Evolutionary conservation across 305 asterid species (phyloP).

Genomic region (Solanum hybrid): DNA sequence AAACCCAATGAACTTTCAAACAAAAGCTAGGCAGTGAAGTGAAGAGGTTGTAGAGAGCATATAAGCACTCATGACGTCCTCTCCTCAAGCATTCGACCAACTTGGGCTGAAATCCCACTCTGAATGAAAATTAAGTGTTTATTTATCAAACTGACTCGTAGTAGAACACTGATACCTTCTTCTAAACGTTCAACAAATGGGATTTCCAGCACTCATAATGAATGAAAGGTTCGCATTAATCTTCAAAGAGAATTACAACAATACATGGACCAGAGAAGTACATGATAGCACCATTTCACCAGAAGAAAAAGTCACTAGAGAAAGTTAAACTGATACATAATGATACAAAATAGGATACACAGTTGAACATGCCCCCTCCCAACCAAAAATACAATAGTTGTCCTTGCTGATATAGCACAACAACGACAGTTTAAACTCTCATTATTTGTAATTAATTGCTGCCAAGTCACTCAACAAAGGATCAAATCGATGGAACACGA

Average conservation of each 20-base stretch:
- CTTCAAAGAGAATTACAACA: too few species aligned
- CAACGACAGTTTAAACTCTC: background rate
- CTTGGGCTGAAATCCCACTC: background rate
- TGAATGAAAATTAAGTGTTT: too few species aligned
- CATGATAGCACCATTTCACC: background rate
- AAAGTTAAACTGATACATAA: background rate
- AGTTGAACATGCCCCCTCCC: background rate
- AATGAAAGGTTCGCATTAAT: too few species aligned
- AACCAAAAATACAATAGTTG: background rate
- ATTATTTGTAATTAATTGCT: background rate
- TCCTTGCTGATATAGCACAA: background rate
- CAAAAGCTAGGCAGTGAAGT: background rate
- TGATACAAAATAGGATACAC: background rate
- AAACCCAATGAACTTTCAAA: background rate
- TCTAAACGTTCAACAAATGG: too few species aligned
- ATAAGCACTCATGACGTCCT: background rate
- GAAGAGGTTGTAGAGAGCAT: too few species aligned
- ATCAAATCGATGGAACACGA: background rate
- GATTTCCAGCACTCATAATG: too few species aligned
- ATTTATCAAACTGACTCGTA: too few species aligned
- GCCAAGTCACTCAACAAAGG: background rate
- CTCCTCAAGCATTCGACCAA: background rate
- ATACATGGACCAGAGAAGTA: background rate
- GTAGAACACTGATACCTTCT: too few species aligned
- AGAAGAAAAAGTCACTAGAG: background rate